Evolutionary conservation across 2,329 filamentous ascomycete species (phyloP).

Genomic region (Trichophyton verrucosum): DNA sequence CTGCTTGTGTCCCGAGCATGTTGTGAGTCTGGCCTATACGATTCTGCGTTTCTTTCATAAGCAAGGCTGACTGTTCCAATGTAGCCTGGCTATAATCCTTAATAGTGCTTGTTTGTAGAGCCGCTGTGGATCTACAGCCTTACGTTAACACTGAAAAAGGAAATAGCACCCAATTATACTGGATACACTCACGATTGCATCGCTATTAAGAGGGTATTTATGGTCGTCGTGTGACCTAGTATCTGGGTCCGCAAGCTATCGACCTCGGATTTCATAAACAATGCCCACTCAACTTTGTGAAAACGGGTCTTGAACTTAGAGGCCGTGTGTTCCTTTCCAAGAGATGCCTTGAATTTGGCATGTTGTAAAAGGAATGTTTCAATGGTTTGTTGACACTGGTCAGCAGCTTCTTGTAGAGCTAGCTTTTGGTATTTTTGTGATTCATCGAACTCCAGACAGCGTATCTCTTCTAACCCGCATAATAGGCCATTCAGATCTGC

Average conservation of each 20-base stretch:
- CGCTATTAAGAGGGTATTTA: conserved; percentile 9
- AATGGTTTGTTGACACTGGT: not conserved
- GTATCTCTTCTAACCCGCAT: not conserved
- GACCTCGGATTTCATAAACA: conserved; percentile 7
- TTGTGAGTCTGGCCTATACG: conserved; percentile 3
- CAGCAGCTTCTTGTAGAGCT: not conserved
- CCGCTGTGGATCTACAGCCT: not conserved
- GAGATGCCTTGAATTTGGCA: conserved; percentile 4
- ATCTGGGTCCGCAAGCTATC: conserved; percentile 6
- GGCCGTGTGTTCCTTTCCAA: not conserved
- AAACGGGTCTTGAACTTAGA: not conserved
- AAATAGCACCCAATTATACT: not conserved
- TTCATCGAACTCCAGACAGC: conserved; percentile 1
- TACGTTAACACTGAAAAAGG: not conserved
- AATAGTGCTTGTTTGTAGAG: not conserved
- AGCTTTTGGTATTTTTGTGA: not conserved
- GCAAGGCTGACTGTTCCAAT: conserved; percentile 1
- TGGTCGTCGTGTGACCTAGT: conserved; percentile 5
- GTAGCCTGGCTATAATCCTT: not conserved
- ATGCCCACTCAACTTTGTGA: conserved; percentile 9
- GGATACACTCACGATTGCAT: conserved; percentile 6
- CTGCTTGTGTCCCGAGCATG: conserved; percentile 3
- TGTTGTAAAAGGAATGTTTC: not conserved
- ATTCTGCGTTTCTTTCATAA: conserved; percentile 1
- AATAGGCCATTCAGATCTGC: conserved; percentile 2